Evolutionary conservation across 352 stramenopile species (phyloP).

Genomic region (Pythium phragmitis): DNA sequence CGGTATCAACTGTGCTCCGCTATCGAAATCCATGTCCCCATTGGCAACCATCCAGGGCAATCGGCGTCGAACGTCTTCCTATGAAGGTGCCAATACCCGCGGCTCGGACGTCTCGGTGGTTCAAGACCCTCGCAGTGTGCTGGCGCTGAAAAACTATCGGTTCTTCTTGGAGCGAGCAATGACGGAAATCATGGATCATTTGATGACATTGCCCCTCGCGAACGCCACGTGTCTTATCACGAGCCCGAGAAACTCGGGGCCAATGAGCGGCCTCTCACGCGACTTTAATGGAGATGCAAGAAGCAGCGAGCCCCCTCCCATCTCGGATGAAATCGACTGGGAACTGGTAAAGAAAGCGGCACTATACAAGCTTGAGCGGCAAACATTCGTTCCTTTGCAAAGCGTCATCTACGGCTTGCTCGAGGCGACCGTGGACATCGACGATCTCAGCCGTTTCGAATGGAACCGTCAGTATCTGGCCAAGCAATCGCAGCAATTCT

Average conservation of each 20-base stretch:
- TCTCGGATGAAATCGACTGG: slow-evolving; percentile 38
- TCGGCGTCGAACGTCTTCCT: slow-evolving; percentile 15
- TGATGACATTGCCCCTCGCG: slow-evolving; percentile 25
- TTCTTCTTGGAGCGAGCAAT: slow-evolving; percentile 73
- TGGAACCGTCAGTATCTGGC: slow-evolving; percentile 45
- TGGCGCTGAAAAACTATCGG: slow-evolving; percentile 70
- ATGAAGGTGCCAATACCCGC: slow-evolving; percentile 17
- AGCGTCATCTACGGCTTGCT: slow-evolving; percentile 67
- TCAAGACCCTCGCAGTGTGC: slow-evolving; percentile 50
- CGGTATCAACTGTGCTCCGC: slow-evolving; percentile 5
- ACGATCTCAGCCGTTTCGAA: slow-evolving; percentile 57
- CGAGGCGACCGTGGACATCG: slow-evolving; percentile 30
- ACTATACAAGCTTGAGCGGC: slow-evolving; percentile 61
- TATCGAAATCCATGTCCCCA: slow-evolving; percentile 20
- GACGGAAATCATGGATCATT: slow-evolving; percentile 46
- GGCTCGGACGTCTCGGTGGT: slow-evolving; percentile 21
- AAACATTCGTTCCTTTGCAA: slow-evolving; percentile 68
- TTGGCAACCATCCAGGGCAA: slow-evolving; percentile 10
- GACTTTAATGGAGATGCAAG: background rate
- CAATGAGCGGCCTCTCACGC: background rate
- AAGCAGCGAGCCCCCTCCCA: slow-evolving; percentile 8
- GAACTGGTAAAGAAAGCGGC: slow-evolving; percentile 44
- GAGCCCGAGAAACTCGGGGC: slow-evolving; percentile 16
- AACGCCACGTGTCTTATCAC: slow-evolving; percentile 23
- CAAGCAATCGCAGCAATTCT: slow-evolving; percentile 45